Evolutionary conservation across 2,329 filamentous ascomycete species (phyloP).

Genomic region (Monilinia laxa): DNA sequence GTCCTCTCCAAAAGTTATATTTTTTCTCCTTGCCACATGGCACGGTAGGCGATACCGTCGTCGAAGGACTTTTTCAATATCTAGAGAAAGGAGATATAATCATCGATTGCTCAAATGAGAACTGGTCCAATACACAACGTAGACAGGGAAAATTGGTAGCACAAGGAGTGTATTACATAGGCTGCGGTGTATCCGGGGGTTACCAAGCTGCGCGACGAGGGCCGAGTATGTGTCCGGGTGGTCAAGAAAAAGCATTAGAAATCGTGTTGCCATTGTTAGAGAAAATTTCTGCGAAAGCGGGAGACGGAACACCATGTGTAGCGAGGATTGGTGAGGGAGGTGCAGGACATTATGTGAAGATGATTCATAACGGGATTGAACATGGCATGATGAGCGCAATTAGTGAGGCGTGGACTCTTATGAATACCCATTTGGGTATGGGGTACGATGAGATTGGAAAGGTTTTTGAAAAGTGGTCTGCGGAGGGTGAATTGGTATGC

Average conservation of each 20-base stretch:
- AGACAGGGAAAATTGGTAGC: slow-evolving; percentile 57
- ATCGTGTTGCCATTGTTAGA: slow-evolving; percentile 60
- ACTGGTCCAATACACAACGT: slow-evolving; percentile 63
- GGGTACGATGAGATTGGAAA: slow-evolving; percentile 59
- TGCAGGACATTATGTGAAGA: slow-evolving; percentile 71
- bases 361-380: slow-evolving; percentile 74
- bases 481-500: slow-evolving; percentile 52
- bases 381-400: slow-evolving; percentile 67
- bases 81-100: slow-evolving; percentile 63
- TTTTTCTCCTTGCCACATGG: slow-evolving; percentile 54
- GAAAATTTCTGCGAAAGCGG: slow-evolving; percentile 61
- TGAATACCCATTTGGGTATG: slow-evolving; percentile 59
- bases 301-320: slow-evolving; percentile 67
- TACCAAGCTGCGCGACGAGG: slow-evolving; percentile 66
- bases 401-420: slow-evolving; percentile 62
- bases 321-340: slow-evolving; percentile 71
- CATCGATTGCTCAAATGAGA: slow-evolving; percentile 67
- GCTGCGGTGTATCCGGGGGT: slow-evolving; percentile 67
- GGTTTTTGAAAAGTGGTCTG: slow-evolving; percentile 61
- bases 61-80: slow-evolving; percentile 45
- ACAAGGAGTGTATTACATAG: slow-evolving; percentile 63
- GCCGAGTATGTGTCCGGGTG: slow-evolving; percentile 66
- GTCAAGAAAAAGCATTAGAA: slow-evolving; percentile 56
- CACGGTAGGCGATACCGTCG: slow-evolving; percentile 42
- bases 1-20: slow-evolving; percentile 49